Base-by-base conservation (phyloP, 2,329 filamentous ascomycete genomes). In the Tolypocladium cylindrosporum region DNA sequence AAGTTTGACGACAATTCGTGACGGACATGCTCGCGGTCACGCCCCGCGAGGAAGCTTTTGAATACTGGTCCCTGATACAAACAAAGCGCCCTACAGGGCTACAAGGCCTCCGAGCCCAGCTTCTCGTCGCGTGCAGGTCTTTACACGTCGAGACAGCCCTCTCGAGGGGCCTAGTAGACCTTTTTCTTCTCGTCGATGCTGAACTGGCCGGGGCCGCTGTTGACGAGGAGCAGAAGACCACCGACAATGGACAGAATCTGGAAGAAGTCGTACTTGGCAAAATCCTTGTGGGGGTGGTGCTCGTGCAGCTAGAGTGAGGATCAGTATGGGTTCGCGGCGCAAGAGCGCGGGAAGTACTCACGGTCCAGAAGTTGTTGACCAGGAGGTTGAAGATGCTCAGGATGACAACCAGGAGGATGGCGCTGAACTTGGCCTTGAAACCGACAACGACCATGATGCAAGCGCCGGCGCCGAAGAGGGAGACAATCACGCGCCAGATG, bases 171-270 rank as follows among this genome's bases (percentile, higher is more conserved):
- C 6, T 36, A 51, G 31, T 99, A 99, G 66, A 99, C 94, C 84
- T 99, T 99, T 87, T 99, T 99, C 90, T 99, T 99, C 85, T 99
- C 94, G 76, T 99, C 94, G 75, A 97, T 93, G 74, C 90, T 96
- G 81, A 97, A 89, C 75, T 96, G 92, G 63, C 94, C 94, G 11
- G 94, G 94, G 61, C 94, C 94, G 84, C 94, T 97, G 85, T 99
- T 99, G 77, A 97, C 92, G 65, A 99, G 85, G 64, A 99, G 87
- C 59, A 99, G 83, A 59, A 99, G 89, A 74, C 94, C 94, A 63
- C 94, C 94, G 64, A 97, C 93, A 72, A 99, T 99, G 56, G 94
- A 99, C 57, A 99, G 82, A 68, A 97, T 97, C 81, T 99, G 94
- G 87, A 99, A 99, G 82, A 99, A 99, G 75, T 99, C 94, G 84